Evolutionary conservation across 306 rosid genomes (phyloP), one percentile per base, ranked within the genome.

Genomic region (Senna tora): DNA sequence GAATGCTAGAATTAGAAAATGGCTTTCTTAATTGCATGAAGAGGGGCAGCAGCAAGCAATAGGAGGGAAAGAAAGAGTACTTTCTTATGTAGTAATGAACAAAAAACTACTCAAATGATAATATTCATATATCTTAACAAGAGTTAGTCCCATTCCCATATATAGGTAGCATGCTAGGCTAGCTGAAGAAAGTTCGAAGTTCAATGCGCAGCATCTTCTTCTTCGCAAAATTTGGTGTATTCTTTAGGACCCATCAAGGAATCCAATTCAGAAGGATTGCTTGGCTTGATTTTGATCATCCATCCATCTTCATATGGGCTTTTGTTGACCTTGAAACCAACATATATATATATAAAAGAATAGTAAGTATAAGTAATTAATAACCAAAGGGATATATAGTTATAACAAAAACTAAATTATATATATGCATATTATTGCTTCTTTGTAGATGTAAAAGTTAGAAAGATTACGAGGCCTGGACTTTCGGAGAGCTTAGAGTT

Each of bases 241-340:
- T 84, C 97, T 77, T 87, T 89, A 28, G 97, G 52, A 36, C 91
- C 97, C 80, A 89, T 2, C 85, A 93, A 84, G 25, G 94, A 84
- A 49, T 87, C 96, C 64, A 89, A 60, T 69, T 93, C 98, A 57
- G 87, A 64, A 41, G 97, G 87, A 79, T 66, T 77, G 80, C 80
- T 91, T n/a, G 98, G 96, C 83, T 93, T 91, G 78, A 93, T 70
- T 80, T 91, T 93, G 74, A 93, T 91, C 96, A 93, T 89, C 98
- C 98, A 93, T 57, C 98, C 98, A 28, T 78, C 90, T 83, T 91
- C 97, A 57, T 83, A 93, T 16, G 98, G 98, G 83, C 96, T 93
- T 65, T 88, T 39, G 68, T 91, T 93, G 43, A 91, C 84, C 97
- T 93, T 74, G 30, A 11, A 69, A 41, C 25, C 64, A 7, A 7